phyloP scores from a whole-genome alignment of 2,329 filamentous ascomycete species.

The Hysterium pulicare region DNA sequence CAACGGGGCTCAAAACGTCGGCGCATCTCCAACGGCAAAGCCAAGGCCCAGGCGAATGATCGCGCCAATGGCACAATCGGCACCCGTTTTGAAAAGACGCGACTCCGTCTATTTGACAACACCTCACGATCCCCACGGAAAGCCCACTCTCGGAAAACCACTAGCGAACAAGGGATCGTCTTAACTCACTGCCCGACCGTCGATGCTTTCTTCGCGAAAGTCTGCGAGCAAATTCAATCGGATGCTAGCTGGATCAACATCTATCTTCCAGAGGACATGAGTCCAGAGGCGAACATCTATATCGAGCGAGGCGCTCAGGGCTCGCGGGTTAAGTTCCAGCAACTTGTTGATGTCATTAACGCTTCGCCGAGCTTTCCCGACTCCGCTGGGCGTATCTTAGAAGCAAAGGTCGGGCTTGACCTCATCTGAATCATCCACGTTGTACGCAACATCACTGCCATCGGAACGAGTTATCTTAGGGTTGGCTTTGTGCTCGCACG shows the following conservation, averaged over 20 bases:
- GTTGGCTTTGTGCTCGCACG: no score
- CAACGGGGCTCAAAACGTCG: no score
- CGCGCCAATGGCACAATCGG: no score
- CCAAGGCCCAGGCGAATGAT: no score
- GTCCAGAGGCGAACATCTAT: background rate
- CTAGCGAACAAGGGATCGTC: no score
- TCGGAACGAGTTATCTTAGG: no score
- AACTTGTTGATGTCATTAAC: background rate
- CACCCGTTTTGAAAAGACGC: background rate
- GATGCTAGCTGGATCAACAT: constrained; percentile 8
- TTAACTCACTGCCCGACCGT: background rate
- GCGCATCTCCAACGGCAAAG: background rate
- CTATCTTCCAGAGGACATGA: background rate
- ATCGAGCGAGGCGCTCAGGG: background rate
- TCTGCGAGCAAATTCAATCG: constrained; percentile 5
- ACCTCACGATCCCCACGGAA: background rate
- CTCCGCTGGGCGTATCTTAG: background rate
- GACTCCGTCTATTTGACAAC: background rate
- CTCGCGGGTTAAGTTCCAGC: background rate
- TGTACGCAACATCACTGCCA: no score
- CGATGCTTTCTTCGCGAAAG: constrained; percentile 9
- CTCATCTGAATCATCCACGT: no score
- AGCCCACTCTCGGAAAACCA: background rate
- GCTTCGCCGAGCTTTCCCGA: background rate
- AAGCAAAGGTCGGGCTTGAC: no score